These are phyloP conservation scores for Colletotrichum lentis DNA, from an alignment of 2,329 filamentous ascomycete species.

Conservation along the genomic window DNA sequence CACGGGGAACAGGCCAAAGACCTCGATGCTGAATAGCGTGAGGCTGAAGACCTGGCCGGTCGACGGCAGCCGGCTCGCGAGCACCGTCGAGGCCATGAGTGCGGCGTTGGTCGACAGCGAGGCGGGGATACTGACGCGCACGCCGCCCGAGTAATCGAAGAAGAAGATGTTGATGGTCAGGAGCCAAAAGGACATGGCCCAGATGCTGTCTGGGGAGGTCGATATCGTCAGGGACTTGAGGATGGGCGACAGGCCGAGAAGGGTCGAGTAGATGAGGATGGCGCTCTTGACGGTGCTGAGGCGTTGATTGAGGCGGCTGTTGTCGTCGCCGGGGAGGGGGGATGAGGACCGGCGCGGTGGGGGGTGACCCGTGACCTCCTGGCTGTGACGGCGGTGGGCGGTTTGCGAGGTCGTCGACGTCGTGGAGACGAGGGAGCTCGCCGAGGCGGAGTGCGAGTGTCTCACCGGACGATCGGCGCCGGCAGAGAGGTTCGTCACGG, in stretches of 20 bases:
- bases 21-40: slow-evolving; percentile 95
- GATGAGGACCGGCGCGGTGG: slow-evolving; percentile 27
- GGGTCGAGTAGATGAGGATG: slow-evolving; percentile 88
- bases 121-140: slow-evolving; percentile 68
- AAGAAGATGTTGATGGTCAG: slow-evolving; percentile 96
- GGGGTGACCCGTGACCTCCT: slow-evolving; percentile 15
- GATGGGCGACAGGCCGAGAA: slow-evolving; percentile 92
- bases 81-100: slow-evolving; percentile 93
- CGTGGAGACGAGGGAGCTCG: slow-evolving; percentile 62
- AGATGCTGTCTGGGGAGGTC: slow-evolving; percentile 93
- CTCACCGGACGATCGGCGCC: slow-evolving; percentile 43
- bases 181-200: slow-evolving; percentile 94
- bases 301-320: slow-evolving; percentile 58
- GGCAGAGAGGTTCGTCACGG: slow-evolving; percentile 20
- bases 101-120: slow-evolving; percentile 92
- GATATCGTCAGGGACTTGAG: slow-evolving; percentile 95
- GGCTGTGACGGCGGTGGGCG: slow-evolving; percentile 37
- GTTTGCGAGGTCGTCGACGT: slow-evolving; percentile 45
- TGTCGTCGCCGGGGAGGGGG: slow-evolving; percentile 44
- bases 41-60: slow-evolving; percentile 95
- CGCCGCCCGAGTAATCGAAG: slow-evolving; percentile 78
- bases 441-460: slow-evolving; percentile 63
- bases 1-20: slow-evolving; percentile 97
- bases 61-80: slow-evolving; percentile 86
- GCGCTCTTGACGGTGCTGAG: slow-evolving; percentile 90